Conservation (phyloP, 768 basidiomycete species). For the Pleurotus citrinopileatus region DNA sequence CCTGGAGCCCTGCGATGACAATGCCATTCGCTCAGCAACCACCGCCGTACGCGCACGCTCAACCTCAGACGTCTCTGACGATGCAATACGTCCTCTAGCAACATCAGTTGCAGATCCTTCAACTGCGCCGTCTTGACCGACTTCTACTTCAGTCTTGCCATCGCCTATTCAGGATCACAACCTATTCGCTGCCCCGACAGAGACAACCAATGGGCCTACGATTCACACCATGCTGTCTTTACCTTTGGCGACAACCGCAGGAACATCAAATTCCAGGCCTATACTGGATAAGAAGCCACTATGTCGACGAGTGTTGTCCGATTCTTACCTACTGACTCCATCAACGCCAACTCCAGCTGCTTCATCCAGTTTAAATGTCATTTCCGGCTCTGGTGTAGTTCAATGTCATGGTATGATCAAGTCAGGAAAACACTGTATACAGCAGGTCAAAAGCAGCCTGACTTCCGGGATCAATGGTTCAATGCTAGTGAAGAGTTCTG, state of each 20-base stretch:
- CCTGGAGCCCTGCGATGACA: slow-evolving; percentile 17
- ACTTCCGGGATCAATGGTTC: slow-evolving; percentile 14
- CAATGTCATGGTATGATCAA: slow-evolving; percentile 69
- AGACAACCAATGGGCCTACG: not conserved
- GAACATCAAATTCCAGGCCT: not conserved
- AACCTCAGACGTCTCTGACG: slow-evolving; percentile 15
- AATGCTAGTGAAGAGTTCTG: slow-evolving; percentile 37
- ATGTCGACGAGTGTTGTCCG: slow-evolving; percentile 5
- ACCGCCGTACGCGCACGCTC: not conserved
- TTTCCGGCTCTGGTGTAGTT: slow-evolving; percentile 18
- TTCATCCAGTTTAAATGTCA: slow-evolving; percentile 11
- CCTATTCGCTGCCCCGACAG: not conserved
- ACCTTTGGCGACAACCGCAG: not conserved
- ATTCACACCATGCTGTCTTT: not conserved
- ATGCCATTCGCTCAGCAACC: slow-evolving; percentile 15
- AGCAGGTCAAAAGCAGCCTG: slow-evolving; percentile 45
- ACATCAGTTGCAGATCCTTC: not conserved
- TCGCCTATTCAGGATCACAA: slow-evolving; percentile 7
- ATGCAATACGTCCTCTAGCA: slow-evolving; percentile 20
- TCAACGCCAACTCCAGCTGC: not conserved
- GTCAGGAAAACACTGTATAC: slow-evolving; percentile 57
- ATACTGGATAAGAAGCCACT: not conserved
- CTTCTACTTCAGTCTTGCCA: slow-evolving; percentile 3
- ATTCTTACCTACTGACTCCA: slow-evolving; percentile 9
- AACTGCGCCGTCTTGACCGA: slow-evolving; percentile 13